Percentiles rank a stretch among this genome's conserved stretches.
These are phyloP conservation scores for Amauroascus niger DNA, from an alignment of 2,329 filamentous ascomycete genomes.

Conservation along the genomic window DNA sequence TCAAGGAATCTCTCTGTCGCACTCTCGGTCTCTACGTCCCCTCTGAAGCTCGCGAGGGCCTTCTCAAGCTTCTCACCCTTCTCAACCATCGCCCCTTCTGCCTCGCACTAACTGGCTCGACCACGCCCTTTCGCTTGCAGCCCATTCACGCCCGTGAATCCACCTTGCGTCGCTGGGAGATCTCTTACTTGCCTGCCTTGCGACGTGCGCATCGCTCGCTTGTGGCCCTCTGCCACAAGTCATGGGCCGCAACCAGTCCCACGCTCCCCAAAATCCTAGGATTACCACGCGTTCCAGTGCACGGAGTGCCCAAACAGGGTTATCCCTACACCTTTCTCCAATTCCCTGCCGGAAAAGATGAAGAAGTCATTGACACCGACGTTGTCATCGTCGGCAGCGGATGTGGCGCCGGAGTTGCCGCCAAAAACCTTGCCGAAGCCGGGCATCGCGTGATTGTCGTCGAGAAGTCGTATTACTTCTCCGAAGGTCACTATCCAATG, in stretches of 20 bases:
- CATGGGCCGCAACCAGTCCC: slow-evolving; percentile 46
- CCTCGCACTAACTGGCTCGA: slow-evolving; percentile 48
- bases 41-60: slow-evolving; percentile 39
- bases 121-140: slow-evolving; percentile 46
- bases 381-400: slow-evolving; percentile 80
- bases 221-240: slow-evolving; percentile 41
- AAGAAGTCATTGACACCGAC: slow-evolving; percentile 62
- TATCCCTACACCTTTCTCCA: slow-evolving; percentile 51
- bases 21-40: slow-evolving; percentile 43
- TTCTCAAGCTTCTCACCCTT: slow-evolving; percentile 45
- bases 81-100: slow-evolving; percentile 49
- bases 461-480: slow-evolving; percentile 72
- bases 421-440: slow-evolving; percentile 69
- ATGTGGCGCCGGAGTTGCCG: slow-evolving; percentile 71
- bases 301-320: slow-evolving; percentile 43
- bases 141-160: slow-evolving; percentile 45
- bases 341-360: slow-evolving; percentile 43
- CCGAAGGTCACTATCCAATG: slow-evolving; percentile 66
- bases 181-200: slow-evolving; percentile 44
- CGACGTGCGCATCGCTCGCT: slow-evolving; percentile 44
- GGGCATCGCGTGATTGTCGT: slow-evolving; percentile 68
- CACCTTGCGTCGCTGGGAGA: slow-evolving; percentile 46
- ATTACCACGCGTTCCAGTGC: slow-evolving; percentile 46
- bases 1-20: slow-evolving; percentile 42
- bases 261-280: slow-evolving; percentile 43